These are phyloP conservation scores for Singerocomus rubriflavus DNA, from an alignment of 1,284 basidiomycete genomes.

Conservation along the genomic window DNA sequence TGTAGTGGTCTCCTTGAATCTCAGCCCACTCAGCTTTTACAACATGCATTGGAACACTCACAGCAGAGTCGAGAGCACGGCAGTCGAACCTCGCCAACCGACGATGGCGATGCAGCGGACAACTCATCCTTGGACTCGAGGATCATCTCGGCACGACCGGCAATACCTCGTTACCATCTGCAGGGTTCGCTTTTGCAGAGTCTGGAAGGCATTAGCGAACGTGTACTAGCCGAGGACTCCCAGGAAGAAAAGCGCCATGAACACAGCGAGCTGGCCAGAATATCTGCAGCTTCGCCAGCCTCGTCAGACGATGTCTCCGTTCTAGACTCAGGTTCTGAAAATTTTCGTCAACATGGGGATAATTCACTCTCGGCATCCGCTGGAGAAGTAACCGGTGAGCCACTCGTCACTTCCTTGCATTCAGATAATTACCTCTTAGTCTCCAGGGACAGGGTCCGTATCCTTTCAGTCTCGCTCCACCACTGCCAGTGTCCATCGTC, in stretches of 20 bases:
- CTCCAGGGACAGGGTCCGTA: slow-evolving; percentile 28
- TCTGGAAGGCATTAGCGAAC: slow-evolving; percentile 3
- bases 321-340: slow-evolving; percentile 21
- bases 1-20: slow-evolving; percentile 26
- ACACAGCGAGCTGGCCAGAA: slow-evolving; percentile 5
- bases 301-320: slow-evolving; percentile 7
- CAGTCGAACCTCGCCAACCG: slow-evolving; percentile 16
- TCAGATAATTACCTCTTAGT: slow-evolving; percentile 27
- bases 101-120: slow-evolving; percentile 10
- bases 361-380: slow-evolving; percentile 27
- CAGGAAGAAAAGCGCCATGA: slow-evolving; percentile 47
- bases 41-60: slow-evolving; percentile 29
- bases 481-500: slow-evolving; percentile 7
- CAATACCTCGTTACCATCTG: slow-evolving; percentile 48
- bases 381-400: slow-evolving; percentile 34
- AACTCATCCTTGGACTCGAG: slow-evolving; percentile 29
- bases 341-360: slow-evolving; percentile 25
- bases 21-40: slow-evolving; percentile 34
- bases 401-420: slow-evolving; percentile 18
- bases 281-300: slow-evolving; percentile 6
- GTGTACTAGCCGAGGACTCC: slow-evolving; percentile 36
- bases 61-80: slow-evolving; percentile 15
- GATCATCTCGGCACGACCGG: slow-evolving; percentile 22
- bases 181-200: slow-evolving; percentile 50
- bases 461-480: slow-evolving; percentile 31